phyloP scores from a whole-genome alignment of 2,329 filamentous ascomycete genomes.

The Macrophomina pseudophaseolina region DNA sequence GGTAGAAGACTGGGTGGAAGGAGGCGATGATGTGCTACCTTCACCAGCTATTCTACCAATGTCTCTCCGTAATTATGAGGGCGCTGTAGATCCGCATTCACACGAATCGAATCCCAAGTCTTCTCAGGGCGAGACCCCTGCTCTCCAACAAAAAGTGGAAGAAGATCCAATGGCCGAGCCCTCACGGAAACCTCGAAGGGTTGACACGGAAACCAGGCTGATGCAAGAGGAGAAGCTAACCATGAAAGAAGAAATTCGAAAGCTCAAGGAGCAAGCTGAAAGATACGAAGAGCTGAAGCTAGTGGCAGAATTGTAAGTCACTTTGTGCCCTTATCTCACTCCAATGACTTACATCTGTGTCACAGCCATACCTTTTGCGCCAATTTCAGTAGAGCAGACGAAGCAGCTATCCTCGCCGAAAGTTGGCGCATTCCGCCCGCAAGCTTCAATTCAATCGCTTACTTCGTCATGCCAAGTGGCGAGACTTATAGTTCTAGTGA shows the following conservation, averaged over 20 bases:
- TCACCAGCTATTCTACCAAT: not conserved
- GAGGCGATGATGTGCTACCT: not conserved
- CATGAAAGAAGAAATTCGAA: slow-evolving; percentile 10
- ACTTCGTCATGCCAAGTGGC: slow-evolving; percentile 16
- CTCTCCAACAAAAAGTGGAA: not conserved
- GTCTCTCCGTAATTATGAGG: not conserved
- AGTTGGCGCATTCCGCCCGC: not conserved
- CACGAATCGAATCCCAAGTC: not conserved
- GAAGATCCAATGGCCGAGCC: not conserved
- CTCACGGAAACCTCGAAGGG: not conserved
- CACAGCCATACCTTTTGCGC: not conserved
- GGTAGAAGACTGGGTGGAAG: slow-evolving; percentile 9
- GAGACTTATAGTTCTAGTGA: not conserved
- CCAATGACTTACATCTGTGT: not conserved
- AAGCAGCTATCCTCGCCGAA: slow-evolving; percentile 8
- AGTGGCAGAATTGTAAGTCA: not conserved
- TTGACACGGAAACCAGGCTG: slow-evolving; percentile 7
- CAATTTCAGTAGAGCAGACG: not conserved
- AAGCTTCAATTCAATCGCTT: not conserved
- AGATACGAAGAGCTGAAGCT: not conserved
- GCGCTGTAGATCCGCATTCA: not conserved
- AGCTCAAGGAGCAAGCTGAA: not conserved
- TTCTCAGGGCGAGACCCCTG: not conserved
- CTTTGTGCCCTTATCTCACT: not conserved
- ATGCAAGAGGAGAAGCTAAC: not conserved